Conservation (phyloP, 2,329 filamentous ascomycete genomes). For the Esteya vermicola region DNA sequence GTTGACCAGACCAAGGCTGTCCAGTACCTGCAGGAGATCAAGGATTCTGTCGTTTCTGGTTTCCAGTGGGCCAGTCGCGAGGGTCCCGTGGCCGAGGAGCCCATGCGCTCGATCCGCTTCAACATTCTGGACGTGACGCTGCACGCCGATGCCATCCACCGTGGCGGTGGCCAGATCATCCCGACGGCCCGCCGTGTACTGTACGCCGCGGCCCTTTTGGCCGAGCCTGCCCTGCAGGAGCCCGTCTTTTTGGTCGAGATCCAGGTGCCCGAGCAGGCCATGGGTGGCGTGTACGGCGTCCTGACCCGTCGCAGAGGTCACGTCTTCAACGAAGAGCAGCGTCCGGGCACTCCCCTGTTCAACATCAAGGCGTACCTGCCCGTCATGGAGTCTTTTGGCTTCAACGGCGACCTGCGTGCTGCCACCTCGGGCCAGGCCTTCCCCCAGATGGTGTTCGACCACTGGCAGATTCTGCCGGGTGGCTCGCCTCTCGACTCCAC, state of each 20-base stretch:
- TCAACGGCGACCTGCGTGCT: slow-evolving; percentile 92
- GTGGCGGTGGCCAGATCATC: slow-evolving; percentile 98
- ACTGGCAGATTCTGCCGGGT: slow-evolving; percentile 94
- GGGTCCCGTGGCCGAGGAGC: slow-evolving; percentile 95
- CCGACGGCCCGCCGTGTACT: slow-evolving; percentile 95
- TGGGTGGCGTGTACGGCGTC: slow-evolving; percentile 99
- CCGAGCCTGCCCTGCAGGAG: slow-evolving; percentile 83
- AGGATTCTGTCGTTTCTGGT: slow-evolving; percentile 98
- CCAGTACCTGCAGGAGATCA: slow-evolving; percentile 99
- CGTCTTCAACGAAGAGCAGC: slow-evolving; percentile 97
- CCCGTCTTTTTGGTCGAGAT: slow-evolving; percentile 99
- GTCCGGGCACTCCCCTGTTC: slow-evolving; percentile 96
- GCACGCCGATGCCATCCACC: slow-evolving; percentile 98
- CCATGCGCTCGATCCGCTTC: slow-evolving; percentile 92
- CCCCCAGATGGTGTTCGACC: slow-evolving; percentile 97
- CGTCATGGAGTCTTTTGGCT: slow-evolving; percentile 45
- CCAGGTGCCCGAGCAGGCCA: slow-evolving; percentile 93
- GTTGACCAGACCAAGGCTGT: slow-evolving; percentile 99
- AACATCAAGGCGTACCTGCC: slow-evolving; percentile 51
- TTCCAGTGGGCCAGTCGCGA: slow-evolving; percentile 99
- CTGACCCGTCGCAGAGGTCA: slow-evolving; percentile 96
- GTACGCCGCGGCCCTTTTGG: slow-evolving; percentile 83
- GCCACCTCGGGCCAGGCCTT: slow-evolving; percentile 95
- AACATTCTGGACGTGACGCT: slow-evolving; percentile 99
- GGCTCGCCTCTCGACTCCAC: slow-evolving; percentile 77